Evolutionary conservation across 352 stramenopile species (phyloP).

Genomic region (Globisporangium polare): DNA sequence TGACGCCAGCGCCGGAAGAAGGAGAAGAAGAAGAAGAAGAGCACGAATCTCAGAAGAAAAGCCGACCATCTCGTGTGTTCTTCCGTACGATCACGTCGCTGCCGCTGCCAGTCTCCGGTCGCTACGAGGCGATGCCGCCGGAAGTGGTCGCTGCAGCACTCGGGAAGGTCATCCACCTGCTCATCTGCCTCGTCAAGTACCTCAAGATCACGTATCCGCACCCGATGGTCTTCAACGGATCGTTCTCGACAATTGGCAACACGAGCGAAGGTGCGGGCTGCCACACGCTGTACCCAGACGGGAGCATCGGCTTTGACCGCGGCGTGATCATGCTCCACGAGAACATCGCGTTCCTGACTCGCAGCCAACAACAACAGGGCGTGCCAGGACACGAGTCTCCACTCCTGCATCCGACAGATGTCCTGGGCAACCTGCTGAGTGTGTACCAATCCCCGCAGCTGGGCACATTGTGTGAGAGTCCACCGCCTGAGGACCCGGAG

Average conservation of each 20-base stretch:
- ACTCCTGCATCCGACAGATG: constrained; percentile 41
- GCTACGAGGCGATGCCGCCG: constrained; percentile 64
- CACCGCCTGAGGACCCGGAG: constrained; percentile 7
- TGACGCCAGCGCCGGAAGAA: constrained; percentile 7
- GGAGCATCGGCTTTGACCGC: constrained; percentile 69
- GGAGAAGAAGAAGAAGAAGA: neutral
- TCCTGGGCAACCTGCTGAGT: constrained; percentile 64
- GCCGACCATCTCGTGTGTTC: constrained; percentile 20
- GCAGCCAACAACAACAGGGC: constrained; percentile 25
- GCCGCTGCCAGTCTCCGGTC: constrained; percentile 65
- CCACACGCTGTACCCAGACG: constrained; percentile 82
- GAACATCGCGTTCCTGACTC: constrained; percentile 62
- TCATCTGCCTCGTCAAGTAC: constrained; percentile 68
- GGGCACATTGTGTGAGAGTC: constrained; percentile 36
- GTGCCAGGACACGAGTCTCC: neutral
- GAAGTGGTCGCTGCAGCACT: constrained; percentile 70
- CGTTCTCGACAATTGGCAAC: constrained; percentile 83
- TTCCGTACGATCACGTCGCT: constrained; percentile 68
- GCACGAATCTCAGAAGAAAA: neutral
- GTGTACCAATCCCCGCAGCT: constrained; percentile 43
- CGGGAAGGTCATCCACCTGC: constrained; percentile 73
- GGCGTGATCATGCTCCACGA: constrained; percentile 73
- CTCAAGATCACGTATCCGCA: constrained; percentile 67
- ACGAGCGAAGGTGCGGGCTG: constrained; percentile 72
- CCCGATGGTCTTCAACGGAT: constrained; percentile 86